Conservation (phyloP, 225 moss, liverwort and hornwort genomes). For the Climacium dendroides region DNA sequence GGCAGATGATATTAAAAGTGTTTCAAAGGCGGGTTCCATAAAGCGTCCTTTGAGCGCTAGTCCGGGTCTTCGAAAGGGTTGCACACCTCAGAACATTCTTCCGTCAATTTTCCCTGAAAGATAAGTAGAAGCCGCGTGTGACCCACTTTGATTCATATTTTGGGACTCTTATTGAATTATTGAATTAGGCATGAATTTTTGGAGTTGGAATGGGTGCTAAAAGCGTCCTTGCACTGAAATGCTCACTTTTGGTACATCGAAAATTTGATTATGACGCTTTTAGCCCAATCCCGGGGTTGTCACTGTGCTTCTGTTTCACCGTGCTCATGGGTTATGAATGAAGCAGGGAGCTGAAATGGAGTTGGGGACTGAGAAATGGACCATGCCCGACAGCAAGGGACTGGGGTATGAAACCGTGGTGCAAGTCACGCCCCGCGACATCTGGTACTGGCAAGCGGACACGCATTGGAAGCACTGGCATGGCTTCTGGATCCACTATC, state of each 20-base stretch:
- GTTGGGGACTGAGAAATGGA: conserved; percentile 11
- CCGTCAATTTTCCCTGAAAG: background rate
- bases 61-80: background rate
- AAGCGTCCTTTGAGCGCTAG: background rate
- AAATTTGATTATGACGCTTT: background rate
- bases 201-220: background rate
- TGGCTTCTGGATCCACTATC: conserved; percentile 22
- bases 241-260: too few species aligned
- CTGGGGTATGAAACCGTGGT: conserved; percentile 13
- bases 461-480: conserved; percentile 53
- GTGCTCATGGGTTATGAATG: background rate
- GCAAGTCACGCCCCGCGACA: conserved; percentile 28
- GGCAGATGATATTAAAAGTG: background rate
- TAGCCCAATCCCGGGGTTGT: background rate
- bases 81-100: background rate
- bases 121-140: background rate
- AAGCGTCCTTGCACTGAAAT: background rate
- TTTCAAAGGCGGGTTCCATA: background rate
- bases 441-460: conserved; percentile 32
- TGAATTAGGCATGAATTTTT: background rate
- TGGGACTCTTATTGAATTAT: background rate
- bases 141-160: background rate
- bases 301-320: background rate
- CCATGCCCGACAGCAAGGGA: conserved; percentile 23
- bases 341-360: conserved; percentile 11